Conservation (phyloP, 805 yeast species). For the Starmerella stigmatis region DNA sequence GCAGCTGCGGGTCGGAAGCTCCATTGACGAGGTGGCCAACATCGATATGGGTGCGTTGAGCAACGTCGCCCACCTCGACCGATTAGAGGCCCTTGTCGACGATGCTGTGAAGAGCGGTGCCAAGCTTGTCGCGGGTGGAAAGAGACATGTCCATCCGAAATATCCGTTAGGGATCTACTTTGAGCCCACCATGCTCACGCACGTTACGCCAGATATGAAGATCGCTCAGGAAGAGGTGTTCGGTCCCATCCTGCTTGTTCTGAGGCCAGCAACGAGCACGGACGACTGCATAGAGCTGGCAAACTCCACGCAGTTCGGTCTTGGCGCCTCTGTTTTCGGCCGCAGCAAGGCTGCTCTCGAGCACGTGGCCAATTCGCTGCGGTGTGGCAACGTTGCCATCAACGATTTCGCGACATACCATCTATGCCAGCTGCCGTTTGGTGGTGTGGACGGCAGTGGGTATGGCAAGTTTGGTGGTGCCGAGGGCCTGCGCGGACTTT, state of each 20-base stretch:
- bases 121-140: constrained; percentile 66
- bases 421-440: constrained; percentile 93
- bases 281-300: constrained; percentile 67
- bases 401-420: constrained; percentile 96
- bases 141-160: constrained; percentile 70
- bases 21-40: constrained; percentile 79
- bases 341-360: constrained; percentile 46
- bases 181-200: constrained; percentile 76
- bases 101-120: constrained; percentile 83
- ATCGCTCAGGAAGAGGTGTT: constrained; percentile 87
- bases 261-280: constrained; percentile 50
- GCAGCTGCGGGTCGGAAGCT: constrained; percentile 69
- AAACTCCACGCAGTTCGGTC: constrained; percentile 75
- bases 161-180: constrained; percentile 94
- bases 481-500: constrained; percentile 87
- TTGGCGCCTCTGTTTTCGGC: constrained; percentile 89
- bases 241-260: constrained; percentile 79
- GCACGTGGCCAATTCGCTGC: constrained; percentile 50
- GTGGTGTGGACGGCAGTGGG: constrained; percentile 87
- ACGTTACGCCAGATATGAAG: constrained; percentile 64
- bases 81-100: constrained; percentile 52
- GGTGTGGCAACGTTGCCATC: constrained; percentile 88
- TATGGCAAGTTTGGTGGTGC: constrained; percentile 97
- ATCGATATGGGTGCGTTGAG: constrained; percentile 97
- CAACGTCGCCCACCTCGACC: constrained; percentile 60